Percentiles rank a stretch among this genome's conserved stretches.
phyloP scores from a whole-genome alignment of 345 rosid genomes.

The Psidium guajava region DNA sequence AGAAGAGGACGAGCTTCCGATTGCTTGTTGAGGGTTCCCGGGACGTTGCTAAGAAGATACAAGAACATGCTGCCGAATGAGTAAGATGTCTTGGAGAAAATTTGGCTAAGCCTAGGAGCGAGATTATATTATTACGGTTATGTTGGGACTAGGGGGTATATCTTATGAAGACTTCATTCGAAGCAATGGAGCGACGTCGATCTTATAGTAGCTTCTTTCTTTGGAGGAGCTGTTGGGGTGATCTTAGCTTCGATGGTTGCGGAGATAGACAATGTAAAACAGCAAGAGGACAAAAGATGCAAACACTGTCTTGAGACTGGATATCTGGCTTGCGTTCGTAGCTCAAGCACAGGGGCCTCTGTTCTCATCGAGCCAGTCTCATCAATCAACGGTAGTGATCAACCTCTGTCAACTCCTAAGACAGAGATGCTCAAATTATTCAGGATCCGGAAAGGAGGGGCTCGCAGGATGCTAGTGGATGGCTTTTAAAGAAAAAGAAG shows the following conservation, averaged over 20 bases:
- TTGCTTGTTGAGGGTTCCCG: too few relatives aligned
- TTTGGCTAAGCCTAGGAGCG: too few relatives aligned
- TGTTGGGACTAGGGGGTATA: too few relatives aligned
- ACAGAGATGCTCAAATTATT: conserved; percentile 93
- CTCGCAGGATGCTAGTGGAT: too few relatives aligned
- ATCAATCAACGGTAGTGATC: conserved; percentile 32
- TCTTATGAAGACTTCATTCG: too few relatives aligned
- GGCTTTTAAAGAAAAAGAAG: too few relatives aligned
- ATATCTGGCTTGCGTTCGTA: conserved; percentile 95
- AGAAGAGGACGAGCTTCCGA: too few relatives aligned
- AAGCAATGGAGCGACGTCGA: conserved; percentile 95
- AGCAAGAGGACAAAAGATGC: conserved; percentile 93
- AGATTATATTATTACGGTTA: too few relatives aligned
- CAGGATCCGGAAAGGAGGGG: conserved; percentile 98
- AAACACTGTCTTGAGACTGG: conserved; percentile 98
- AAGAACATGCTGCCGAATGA: too few relatives aligned
- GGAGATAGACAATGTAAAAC: conserved; percentile 92
- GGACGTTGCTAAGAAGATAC: too few relatives aligned
- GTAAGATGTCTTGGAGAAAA: too few relatives aligned
- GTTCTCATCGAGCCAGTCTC: conserved; percentile 63
- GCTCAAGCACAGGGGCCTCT: conserved; percentile 73
- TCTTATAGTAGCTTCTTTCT: conserved; percentile 95
- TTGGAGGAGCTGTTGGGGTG: conserved; percentile 98
- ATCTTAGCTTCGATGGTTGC: conserved; percentile 95
- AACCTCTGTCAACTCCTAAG: conserved; percentile 44